Evolutionary conservation across 139 green algal species (phyloP), one percentile per base, ranked within the genome.

Genomic region (Micromonas pusilla): DNA sequence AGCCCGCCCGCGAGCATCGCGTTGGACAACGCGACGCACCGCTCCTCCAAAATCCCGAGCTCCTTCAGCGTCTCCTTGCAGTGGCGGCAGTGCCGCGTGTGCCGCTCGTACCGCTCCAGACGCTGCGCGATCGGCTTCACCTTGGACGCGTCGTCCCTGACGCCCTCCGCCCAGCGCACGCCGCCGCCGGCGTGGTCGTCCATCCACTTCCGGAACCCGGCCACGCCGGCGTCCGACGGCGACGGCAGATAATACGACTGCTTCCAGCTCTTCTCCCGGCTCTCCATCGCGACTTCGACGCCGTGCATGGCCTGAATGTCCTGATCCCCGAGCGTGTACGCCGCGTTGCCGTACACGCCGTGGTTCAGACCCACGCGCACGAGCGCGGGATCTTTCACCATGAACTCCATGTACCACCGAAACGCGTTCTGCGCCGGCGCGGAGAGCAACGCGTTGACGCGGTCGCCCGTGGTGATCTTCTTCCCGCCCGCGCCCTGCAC

Each of bases 271-370:
- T 30, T n/a, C 19, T 52, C 26, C 6, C 20, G 31, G 3, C n/a
- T 32, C 45, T 67, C 31, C 72, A 78, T 67, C 0, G 60, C 53
- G n/a, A 60, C 31, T 32, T 78, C 72, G 31, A 78, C 72, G 52
- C 72, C 72, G 72, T 78, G 72, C 72, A 78, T 78, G 5, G 72
- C 72, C 16, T 28, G 28, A 53, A 78, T 78, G 53, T 78, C 72
- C 33, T 78, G 72, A 30, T 78, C 53, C 21, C 72, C 72, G 2
- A 78, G 72, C 16, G 36, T 70, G 72, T 78, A 78, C 72, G 72
- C 72, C 30, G 25, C 28, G 3, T 1, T 36, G 25, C 72, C 54
- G 21, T 30, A 53, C n/a, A 39, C 36, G 45, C 72, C 72, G 72
- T 78, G 72, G 5, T 60, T 23, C 5, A 78, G 33, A 3, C 72